Evolutionary conservation across 176 grass and related monocot genomes (phyloP), one percentile per base, ranked within the genome.

Genomic region (Phoenix dactylifera): DNA sequence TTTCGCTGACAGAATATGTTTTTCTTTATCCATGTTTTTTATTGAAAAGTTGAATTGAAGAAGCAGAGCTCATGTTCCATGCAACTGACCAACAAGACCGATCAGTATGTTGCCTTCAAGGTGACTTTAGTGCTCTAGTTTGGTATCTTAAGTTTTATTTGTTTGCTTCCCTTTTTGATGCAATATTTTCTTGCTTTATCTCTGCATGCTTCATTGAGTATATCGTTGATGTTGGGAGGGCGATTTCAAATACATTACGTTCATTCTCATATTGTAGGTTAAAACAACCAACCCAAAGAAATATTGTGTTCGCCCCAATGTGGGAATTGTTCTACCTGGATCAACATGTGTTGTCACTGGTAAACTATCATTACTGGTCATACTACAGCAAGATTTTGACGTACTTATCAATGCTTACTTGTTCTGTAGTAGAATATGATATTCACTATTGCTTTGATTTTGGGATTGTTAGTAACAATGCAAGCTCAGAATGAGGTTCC

Each of bases 261-360:
- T 44, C 12, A 44, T 44, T 44, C 9, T 12, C 35, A 44, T 44
- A n/a, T 74, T 25, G 54, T 63, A 96, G 91, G 86, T 96, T n/a
- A 96, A 96, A 77, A 96, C 91, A 1, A 96, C 91, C 22, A 90
- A 83, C 72, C 91, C 91, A 14, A 96, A 82, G 69, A 90, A 96
- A 74, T 96, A 96, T 58, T 96, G 91, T 18, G 91, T 96, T 24
- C 77, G 91, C 7, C 91, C 91, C 0, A 96, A 96, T 72, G 75
- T 75, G 10, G 91, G 86, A 35, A 77, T 96, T 23, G 77, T 96
- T 56, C 80, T 75, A 4, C 91, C 91, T 0, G 72, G 68, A 58
- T 96, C 91, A 67, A 82, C 83, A 28, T 75, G 82, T 20, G 65
- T 85, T 70, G 91, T 96, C 76, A 74, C 85, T 15, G 86, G 91